Conservation (phyloP, 257 asterid species). For the Solanum phureja region DNA sequence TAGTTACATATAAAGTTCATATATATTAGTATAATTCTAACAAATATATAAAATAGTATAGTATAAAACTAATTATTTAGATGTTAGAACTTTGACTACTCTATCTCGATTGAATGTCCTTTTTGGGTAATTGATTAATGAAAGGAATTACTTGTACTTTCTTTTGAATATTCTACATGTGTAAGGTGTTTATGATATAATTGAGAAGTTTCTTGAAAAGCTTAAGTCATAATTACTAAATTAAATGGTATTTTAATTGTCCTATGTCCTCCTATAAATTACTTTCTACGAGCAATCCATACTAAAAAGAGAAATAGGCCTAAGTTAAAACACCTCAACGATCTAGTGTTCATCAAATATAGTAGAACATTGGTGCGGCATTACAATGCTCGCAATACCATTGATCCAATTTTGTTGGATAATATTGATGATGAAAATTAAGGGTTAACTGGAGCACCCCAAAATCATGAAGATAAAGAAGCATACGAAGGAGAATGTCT, state of each 20-base stretch:
- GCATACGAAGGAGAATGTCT: neutral
- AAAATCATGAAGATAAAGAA: neutral
- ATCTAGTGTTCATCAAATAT: neutral
- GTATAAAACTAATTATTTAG: neutral
- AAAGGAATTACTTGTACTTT: neutral
- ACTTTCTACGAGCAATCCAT: neutral
- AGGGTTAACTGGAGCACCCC: neutral
- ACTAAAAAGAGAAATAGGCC: neutral
- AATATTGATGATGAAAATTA: neutral
- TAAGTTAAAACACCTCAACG: neutral
- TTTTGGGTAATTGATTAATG: neutral
- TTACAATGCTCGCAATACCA: neutral
- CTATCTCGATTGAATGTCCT: neutral
- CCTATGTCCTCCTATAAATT: neutral
- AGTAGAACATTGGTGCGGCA: neutral
- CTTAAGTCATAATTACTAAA: neutral
- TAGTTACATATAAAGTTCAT: neutral
- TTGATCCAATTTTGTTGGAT: neutral
- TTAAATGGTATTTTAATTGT: neutral
- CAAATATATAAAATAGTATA: neutral
- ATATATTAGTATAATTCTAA: neutral
- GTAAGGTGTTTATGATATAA: neutral
- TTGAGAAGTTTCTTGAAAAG: neutral
- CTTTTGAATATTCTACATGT: neutral
- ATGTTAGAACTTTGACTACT: neutral